Conservation (phyloP, 2,329 filamentous ascomycete genomes). For the Hymenoscyphus scutula region DNA sequence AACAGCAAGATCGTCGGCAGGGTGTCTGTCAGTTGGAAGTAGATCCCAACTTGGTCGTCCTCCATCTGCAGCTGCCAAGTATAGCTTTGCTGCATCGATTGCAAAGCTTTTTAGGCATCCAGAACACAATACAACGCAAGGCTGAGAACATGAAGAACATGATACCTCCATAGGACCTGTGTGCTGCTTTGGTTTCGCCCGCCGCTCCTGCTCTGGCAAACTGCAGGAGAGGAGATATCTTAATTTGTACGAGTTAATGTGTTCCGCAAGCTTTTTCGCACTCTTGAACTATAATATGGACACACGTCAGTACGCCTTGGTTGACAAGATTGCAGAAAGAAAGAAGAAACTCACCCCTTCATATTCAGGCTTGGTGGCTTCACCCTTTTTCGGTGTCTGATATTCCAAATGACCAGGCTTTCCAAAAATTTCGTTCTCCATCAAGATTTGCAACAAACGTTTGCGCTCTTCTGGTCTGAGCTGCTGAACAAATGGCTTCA, state of each 20-base stretch:
- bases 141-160: constrained; percentile 25
- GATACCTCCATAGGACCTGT: constrained; percentile 6
- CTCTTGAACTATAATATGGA: constrained; percentile 24
- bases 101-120: constrained; percentile 26
- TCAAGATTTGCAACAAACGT: constrained; percentile 19
- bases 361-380: not conserved
- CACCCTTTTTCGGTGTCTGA: not conserved
- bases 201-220: constrained; percentile 28
- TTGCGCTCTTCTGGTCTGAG: constrained; percentile 24
- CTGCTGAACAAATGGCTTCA: constrained; percentile 30
- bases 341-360: constrained; percentile 5
- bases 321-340: not conserved
- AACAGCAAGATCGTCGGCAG: constrained; percentile 36
- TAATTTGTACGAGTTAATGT: constrained; percentile 32
- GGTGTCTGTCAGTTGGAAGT: constrained; percentile 36
- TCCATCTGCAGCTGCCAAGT: constrained; percentile 29
- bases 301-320: not conserved
- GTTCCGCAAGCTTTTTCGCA: constrained; percentile 25
- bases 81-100: constrained; percentile 23
- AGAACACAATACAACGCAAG: constrained; percentile 23
- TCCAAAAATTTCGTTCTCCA: constrained; percentile 14
- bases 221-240: constrained; percentile 30
- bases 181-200: constrained; percentile 13
- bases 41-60: constrained; percentile 29
- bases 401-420: constrained; percentile 5